A percentile compares a stretch with the other conserved stretches of the same genome.
Conservation (phyloP, 306 rosid species). For the Acmispon strigosus region DNA sequence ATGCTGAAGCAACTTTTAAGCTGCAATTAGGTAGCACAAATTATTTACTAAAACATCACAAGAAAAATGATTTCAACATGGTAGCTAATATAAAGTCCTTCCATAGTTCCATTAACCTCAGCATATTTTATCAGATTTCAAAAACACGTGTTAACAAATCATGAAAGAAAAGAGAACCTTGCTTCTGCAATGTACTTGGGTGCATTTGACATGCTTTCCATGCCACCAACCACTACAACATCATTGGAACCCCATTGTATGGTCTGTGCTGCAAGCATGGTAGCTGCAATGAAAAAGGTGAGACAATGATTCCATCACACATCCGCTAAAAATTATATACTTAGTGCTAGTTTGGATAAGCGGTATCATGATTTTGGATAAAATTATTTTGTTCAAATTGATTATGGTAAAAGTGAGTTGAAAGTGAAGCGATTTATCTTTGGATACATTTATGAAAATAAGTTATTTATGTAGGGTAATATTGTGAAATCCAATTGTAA, state of each 20-base stretch:
- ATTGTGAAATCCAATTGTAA: no score
- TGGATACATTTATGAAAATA: no score
- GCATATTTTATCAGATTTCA: not conserved
- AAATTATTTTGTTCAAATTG: no score
- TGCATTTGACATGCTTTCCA: conserved; percentile 97
- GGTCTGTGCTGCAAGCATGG: conserved; percentile 87
- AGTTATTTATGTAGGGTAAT: no score
- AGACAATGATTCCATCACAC: not conserved
- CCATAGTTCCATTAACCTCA: not conserved
- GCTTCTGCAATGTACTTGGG: conserved; percentile 75
- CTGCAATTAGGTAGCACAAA: not conserved
- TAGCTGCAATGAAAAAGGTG: conserved; percentile 41
- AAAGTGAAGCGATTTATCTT: no score
- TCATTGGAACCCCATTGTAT: conserved; percentile 63
- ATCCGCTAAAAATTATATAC: not conserved
- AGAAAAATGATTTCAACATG: not conserved
- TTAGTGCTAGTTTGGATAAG: not conserved
- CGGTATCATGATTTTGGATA: no score
- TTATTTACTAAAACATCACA: not conserved
- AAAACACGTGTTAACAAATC: not conserved
- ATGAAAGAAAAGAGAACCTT: conserved; percentile 41
- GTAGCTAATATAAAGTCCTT: not conserved
- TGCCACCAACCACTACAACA: conserved; percentile 82
- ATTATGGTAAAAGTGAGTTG: no score
- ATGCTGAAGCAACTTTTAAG: conserved; percentile 11